phyloP scores from a whole-genome alignment of 257 asterid species.

The Orobanche coerulescens region DNA sequence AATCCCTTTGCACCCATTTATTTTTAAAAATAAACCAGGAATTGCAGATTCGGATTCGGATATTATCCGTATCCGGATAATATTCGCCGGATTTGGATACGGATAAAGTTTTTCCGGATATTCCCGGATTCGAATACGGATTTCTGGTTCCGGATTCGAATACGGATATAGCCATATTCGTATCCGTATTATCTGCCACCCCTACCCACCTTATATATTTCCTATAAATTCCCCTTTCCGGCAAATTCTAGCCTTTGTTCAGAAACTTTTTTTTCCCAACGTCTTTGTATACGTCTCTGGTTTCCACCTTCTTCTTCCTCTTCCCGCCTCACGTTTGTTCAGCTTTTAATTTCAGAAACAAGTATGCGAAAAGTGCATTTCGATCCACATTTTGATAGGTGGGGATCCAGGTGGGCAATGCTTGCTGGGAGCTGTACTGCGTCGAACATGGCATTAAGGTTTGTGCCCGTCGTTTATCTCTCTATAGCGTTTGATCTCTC shows the following conservation, averaged over 20 bases:
- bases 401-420: conserved; percentile 91
- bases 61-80: too few species aligned
- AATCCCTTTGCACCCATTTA: too few species aligned
- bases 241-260: background rate
- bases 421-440: conserved; percentile 97
- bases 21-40: too few species aligned
- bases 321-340: background rate
- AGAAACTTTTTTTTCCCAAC: conserved; percentile 18
- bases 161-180: too few species aligned
- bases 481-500: background rate
- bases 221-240: conserved; percentile 12
- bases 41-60: too few species aligned
- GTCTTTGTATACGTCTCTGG: conserved; percentile 50
- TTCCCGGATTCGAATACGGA: too few species aligned
- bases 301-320: background rate
- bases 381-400: conserved; percentile 97
- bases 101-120: too few species aligned
- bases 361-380: conserved; percentile 58
- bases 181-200: too few species aligned
- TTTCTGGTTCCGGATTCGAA: too few species aligned
- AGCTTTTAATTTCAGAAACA: background rate
- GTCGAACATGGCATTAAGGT: conserved; percentile 91
- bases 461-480: background rate
- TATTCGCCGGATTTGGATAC: too few species aligned
- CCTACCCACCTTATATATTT: background rate